Base-by-base conservation (phyloP, 176 grass and related monocot species). In the Zoysia pacifica region DNA sequence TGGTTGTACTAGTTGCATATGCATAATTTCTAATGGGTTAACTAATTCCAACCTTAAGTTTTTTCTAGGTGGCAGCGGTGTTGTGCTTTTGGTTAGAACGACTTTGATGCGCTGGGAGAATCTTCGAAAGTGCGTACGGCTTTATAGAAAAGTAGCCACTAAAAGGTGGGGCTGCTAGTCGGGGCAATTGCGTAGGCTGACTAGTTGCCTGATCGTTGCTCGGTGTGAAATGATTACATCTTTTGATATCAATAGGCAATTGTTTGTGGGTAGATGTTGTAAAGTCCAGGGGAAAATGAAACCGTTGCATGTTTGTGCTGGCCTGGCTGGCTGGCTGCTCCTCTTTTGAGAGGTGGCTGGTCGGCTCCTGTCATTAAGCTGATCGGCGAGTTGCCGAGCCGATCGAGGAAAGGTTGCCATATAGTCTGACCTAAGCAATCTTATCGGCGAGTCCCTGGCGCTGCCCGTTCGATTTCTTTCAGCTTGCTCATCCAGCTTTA, bases 41-140 rank as follows among this genome's bases (percentile, higher is more conserved):
- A 58, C 58, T 50, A 81, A 72, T 89, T 51, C 18, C 4, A 39
- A 49, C 12, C 65, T 52, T 55, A 19, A 42, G 12, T 45, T n/a
- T 36, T 84, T 78, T 56, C 48, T 55, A 41, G 8, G 18, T 5
- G 54, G 41, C 65, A 19, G 53, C 48, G 35, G 2, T 80, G 48
- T 65, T 66, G 65, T 67, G 16, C 49, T 64, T 65, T 42, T 58
- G 40, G 40, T 73, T 74, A 13, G 73, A 44, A 67, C 39, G 67
- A 77, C 82, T 60, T 86, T 68, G 73, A 63, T 37, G 60, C 48
- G 74, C 10, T 49, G 73, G 15, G 62, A 82, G 82, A 81, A 82
- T 82, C 73, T 61, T 74, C 54, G 38, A 37, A 35, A 82, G 83
- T 73, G 73, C 67, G 83, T 28, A 4, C 14, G 3, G 38, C 73